A percentile compares a stretch with the other conserved stretches of the same genome.
Evolutionary conservation across 1,284 basidiomycete species (phyloP).

Genomic region (Leccinum griseonigrum): DNA sequence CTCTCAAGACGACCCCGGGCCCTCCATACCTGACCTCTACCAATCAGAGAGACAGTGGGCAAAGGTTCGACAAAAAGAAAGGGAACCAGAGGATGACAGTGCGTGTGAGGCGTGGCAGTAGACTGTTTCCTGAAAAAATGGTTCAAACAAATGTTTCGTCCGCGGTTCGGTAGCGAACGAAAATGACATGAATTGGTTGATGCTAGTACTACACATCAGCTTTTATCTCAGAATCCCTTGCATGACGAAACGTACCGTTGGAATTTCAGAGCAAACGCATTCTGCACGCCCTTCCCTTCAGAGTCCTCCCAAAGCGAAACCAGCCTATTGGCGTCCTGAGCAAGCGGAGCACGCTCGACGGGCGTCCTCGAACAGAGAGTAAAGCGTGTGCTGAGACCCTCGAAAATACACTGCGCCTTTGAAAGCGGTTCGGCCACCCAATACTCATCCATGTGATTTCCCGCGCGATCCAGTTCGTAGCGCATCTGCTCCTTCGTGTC

Average conservation of each 20-base stretch:
- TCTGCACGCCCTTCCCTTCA: slow-evolving; percentile 37
- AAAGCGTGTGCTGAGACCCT: slow-evolving; percentile 50
- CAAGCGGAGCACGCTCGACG: slow-evolving; percentile 30
- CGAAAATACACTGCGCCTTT: slow-evolving; percentile 47
- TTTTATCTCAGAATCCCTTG: slow-evolving; percentile 3
- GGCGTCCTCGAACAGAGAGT: slow-evolving; percentile 46
- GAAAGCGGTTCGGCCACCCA: slow-evolving; percentile 42
- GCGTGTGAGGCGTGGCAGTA: slow-evolving; percentile 35
- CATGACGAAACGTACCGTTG: slow-evolving; percentile 45
- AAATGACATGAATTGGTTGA: slow-evolving; percentile 75
- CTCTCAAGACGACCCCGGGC: slow-evolving; percentile 57
- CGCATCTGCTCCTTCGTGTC: slow-evolving; percentile 39
- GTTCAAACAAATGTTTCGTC: slow-evolving; percentile 67
- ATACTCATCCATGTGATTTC: slow-evolving; percentile 40
- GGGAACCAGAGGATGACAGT: slow-evolving; percentile 57
- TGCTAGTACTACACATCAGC: slow-evolving; percentile 38
- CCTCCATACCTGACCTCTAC: slow-evolving; percentile 59
- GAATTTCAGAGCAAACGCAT: slow-evolving; percentile 53
- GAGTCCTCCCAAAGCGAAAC: slow-evolving; percentile 53
- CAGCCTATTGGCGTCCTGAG: slow-evolving; percentile 45
- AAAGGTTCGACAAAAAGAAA: slow-evolving; percentile 73
- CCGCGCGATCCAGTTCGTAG: slow-evolving; percentile 40
- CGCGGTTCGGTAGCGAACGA: slow-evolving; percentile 74
- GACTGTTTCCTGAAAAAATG: slow-evolving; percentile 64
- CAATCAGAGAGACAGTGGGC: slow-evolving; percentile 63